These are phyloP conservation scores for Lotus japonicus DNA, from an alignment of 306 rosid genomes.

Conservation along the genomic window DNA sequence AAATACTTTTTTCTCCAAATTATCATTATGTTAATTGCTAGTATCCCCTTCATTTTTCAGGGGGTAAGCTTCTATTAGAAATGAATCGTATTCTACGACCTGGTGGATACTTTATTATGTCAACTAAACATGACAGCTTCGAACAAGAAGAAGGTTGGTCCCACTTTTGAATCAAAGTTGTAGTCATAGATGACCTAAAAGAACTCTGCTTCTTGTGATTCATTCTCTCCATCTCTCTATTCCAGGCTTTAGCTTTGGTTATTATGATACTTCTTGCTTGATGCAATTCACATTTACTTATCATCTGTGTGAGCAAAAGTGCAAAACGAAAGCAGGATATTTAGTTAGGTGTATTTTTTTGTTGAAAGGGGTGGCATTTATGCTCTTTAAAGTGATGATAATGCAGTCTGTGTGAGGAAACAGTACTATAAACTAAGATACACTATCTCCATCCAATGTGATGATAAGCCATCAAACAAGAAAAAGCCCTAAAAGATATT, in stretches of 20 bases:
- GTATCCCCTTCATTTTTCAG: constrained; percentile 31
- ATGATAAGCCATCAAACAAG: constrained; percentile 7
- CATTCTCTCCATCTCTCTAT: background rate
- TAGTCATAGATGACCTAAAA: background rate
- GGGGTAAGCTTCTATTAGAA: constrained; percentile 86
- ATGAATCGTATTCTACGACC: constrained; percentile 89
- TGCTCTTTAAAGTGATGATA: background rate
- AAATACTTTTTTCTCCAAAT: background rate
- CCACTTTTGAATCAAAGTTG: constrained; percentile 1
- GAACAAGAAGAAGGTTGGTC: constrained; percentile 90
- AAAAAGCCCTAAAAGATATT: background rate
- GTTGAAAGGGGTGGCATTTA: background rate
- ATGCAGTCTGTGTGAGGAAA: background rate
- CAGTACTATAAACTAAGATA: background rate
- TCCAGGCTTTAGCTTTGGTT: background rate
- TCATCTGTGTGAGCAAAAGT: background rate
- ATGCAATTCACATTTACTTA: background rate
- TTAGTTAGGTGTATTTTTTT: background rate
- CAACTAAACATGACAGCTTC: constrained; percentile 66
- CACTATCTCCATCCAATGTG: background rate
- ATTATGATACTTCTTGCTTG: background rate
- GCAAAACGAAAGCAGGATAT: background rate
- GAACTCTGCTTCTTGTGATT: background rate
- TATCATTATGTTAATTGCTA: background rate
- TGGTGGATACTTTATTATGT: constrained; percentile 78